These are phyloP conservation scores for Trichosporon ovoides DNA, from an alignment of 1,284 basidiomycete genomes.

Conservation along the genomic window DNA sequence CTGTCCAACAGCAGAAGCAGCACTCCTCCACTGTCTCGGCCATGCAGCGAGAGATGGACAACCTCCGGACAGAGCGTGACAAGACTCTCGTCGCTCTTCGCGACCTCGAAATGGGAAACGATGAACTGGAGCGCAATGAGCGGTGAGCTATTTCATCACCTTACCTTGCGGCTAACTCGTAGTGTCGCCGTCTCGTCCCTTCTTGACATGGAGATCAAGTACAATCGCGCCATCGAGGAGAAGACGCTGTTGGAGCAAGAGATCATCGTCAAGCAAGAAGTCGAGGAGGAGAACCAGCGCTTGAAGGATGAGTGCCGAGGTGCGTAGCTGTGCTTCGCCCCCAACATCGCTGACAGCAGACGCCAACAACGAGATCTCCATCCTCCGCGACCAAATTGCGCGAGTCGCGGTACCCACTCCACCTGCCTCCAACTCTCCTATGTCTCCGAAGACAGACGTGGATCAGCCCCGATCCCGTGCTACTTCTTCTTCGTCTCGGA, in stretches of 20 bases:
- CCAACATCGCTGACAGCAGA: slow-evolving; percentile 22
- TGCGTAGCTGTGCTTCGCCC: slow-evolving; percentile 46
- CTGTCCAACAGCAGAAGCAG: slow-evolving; percentile 78
- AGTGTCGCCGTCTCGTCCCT: slow-evolving; percentile 81
- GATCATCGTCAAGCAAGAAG: slow-evolving; percentile 77
- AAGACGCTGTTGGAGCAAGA: slow-evolving; percentile 97
- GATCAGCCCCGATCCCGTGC: not conserved
- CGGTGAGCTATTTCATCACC: slow-evolving; percentile 48
- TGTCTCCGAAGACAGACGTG: slow-evolving; percentile 35
- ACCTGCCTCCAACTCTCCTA: slow-evolving; percentile 33
- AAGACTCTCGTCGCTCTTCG: slow-evolving; percentile 71
- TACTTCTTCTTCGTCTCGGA: slow-evolving; percentile 9
- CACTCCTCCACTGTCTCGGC: slow-evolving; percentile 71
- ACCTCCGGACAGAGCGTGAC: slow-evolving; percentile 69
- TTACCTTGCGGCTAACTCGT: not conserved
- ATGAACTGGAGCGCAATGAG: slow-evolving; percentile 87
- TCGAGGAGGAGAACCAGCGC: slow-evolving; percentile 89
- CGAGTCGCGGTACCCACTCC: slow-evolving; percentile 32
- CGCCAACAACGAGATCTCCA: slow-evolving; percentile 73
- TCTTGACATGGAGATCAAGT: slow-evolving; percentile 84
- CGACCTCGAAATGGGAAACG: slow-evolving; percentile 91
- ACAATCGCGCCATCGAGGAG: slow-evolving; percentile 86
- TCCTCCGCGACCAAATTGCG: slow-evolving; percentile 64
- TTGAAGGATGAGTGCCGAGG: slow-evolving; percentile 90
- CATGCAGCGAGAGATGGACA: slow-evolving; percentile 69